These are phyloP conservation scores for Calonectria fujianensis DNA, from an alignment of 2,329 filamentous ascomycete species.

Conservation along the genomic window DNA sequence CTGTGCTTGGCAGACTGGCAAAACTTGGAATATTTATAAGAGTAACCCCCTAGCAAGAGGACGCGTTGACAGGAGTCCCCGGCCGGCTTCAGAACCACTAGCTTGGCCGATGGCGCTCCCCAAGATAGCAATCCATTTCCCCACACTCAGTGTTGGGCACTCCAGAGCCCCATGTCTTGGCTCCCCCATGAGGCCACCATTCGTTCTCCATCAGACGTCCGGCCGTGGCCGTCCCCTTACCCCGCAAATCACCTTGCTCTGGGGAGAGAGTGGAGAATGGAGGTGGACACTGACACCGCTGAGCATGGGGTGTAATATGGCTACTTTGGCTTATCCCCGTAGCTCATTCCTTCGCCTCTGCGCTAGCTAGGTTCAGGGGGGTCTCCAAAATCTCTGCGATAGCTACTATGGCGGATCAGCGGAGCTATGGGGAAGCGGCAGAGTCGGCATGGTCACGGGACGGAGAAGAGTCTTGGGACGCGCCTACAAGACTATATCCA, in stretches of 20 bases:
- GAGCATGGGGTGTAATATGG: background rate
- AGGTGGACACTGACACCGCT: background rate
- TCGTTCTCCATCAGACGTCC: background rate
- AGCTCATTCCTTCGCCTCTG: constrained; percentile 8
- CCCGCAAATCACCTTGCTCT: background rate
- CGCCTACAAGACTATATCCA: background rate
- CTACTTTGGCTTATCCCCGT: background rate
- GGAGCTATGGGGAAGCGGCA: background rate
- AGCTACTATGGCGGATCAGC: no score
- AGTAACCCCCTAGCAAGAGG: background rate
- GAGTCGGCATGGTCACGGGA: background rate
- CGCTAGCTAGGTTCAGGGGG: background rate
- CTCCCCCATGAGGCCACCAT: constrained; percentile 2
- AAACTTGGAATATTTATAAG: constrained; percentile 29
- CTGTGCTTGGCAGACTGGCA: constrained; percentile 5
- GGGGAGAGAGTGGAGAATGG: background rate
- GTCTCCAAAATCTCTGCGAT: background rate
- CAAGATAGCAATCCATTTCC: background rate
- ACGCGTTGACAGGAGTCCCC: background rate
- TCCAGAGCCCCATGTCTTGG: constrained; percentile 14
- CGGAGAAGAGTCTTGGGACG: background rate
- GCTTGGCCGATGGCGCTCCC: background rate
- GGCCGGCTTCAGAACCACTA: background rate
- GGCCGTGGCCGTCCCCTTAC: constrained; percentile 1
- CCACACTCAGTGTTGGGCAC: constrained; percentile 9